Base-by-base conservation (phyloP, 2,329 filamentous ascomycete species). In the Aspergillus sclerotialis region DNA sequence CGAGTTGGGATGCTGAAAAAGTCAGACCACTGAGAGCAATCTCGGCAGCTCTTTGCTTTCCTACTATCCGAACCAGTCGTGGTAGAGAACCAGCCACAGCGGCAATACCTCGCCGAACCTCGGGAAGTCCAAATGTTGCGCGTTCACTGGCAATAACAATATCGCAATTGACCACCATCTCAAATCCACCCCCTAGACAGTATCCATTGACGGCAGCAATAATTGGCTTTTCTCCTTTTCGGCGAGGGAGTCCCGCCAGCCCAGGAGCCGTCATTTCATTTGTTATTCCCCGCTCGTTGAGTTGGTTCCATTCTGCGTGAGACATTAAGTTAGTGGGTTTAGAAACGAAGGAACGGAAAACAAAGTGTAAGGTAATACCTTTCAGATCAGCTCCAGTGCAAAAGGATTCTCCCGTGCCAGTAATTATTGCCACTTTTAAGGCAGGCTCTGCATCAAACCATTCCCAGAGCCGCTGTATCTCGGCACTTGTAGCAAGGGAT, bases 201-300 rank as follows among this genome's bases (percentile, higher is more conserved):
- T 82, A 65, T 5, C 84, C 84, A 51, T 88, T 85, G 13, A 89
- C 80, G 1, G 84, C 84, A 1, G 79, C 82, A 17, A 90, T 73
- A 36, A 90, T 70, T 5, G 84, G 84, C 52, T 90, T 90, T 59
- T 76, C 78, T 30, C 82, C 82, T 4, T 61, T 56, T 16, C 83
- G 70, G 43, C 83, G 78, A 35, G 75, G 78, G 19, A 88, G 61
- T 0, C 74, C 82, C 15, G 76, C 80, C 40, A 85, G 82, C 1
- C 81, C 82, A 2, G 64, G 60, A 0, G 65, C 48, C 0, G 65
- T 53, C 46, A 57, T 61, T 16, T 54, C 50, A 28, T 59, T 55
- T 14, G 50, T 44, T 17, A 49, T 42, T 9, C 53, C 51, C 1
- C 43, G 39, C 18, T 51, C 49, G 43, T 72, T 69, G 37, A 65